Conservation (phyloP, 345 rosid species). For the Eucalyptus sp. region DNA sequence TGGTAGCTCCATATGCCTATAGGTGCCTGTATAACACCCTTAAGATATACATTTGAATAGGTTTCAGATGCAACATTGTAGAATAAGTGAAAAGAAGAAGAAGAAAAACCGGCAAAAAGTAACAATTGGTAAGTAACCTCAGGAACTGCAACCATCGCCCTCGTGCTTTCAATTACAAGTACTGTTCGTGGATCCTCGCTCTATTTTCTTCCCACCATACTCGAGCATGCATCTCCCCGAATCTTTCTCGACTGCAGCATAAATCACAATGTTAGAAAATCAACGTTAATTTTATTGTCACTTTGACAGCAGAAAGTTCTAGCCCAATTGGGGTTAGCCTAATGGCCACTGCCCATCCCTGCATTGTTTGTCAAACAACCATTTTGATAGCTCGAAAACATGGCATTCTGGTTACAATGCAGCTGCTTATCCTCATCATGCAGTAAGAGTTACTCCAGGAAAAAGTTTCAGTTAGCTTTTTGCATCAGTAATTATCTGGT, state of each 20-base stretch:
- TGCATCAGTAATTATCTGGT: neutral
- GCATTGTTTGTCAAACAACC: neutral
- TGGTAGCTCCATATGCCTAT: neutral
- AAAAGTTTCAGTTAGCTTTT: neutral
- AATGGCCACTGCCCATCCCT: neutral
- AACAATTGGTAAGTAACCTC: neutral
- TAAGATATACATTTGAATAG: neutral
- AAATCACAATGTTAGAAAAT: neutral
- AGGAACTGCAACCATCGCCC: neutral
- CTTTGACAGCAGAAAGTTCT: neutral
- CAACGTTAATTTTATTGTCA: neutral
- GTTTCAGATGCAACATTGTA: neutral
- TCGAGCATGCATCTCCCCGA: constrained; percentile 94
- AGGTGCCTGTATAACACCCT: neutral
- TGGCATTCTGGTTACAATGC: neutral
- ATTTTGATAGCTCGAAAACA: neutral
- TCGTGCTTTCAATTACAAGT: constrained; percentile 34
- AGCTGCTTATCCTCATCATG: neutral
- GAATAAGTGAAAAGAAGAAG: neutral
- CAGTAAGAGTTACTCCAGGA: neutral
- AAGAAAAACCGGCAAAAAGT: neutral
- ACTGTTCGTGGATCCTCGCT: constrained; percentile 84
- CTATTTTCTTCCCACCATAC: constrained; percentile 99
- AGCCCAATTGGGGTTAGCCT: neutral
- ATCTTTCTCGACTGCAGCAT: constrained; percentile 75